Base-by-base conservation (phyloP, 805 yeast genomes). In the Cyberlindnera suaveolens region DNA sequence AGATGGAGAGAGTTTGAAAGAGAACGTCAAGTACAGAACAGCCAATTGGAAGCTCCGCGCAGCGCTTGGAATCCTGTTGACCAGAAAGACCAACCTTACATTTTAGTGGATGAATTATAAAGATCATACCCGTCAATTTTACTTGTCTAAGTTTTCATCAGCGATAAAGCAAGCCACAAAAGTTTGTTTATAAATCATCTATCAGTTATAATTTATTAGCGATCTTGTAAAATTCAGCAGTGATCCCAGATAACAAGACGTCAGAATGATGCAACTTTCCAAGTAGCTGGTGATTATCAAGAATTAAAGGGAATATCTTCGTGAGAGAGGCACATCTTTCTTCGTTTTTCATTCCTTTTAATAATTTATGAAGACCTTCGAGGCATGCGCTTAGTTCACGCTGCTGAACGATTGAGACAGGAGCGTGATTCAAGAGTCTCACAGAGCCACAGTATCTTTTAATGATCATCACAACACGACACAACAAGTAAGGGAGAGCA, bases 1-100 rank as follows among this genome's bases (percentile, higher is more conserved):
- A 74, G 91, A 46, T 93, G 99, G 99, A 78, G 87, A 60, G 98
- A 93, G 51, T 89, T 78, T 69, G 97, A 90, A 63, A 70, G 85
- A 51, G 88, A 84, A 34, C 60, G 62, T 27, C 58, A 49, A 36
- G 43, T 41, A 6, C 42, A 37, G 13, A 35, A 14, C 11, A 32
- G 41, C 3, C 31, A 35, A 10, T 32, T 57, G n/a, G 53, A 51
- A 39, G 52, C 43, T 6, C 62, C 62, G 31, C 47, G 50, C 23
- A 56, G 42, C 40, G 40, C 56, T 7, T 58, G 62, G 62, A 56
- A 58, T 40, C 62, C 62, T 15, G 44, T 56, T 6, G 47, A 44
- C 31, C 46, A 40, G 33, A 47, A 49, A 34, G 40, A 42, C 31
- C 40, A 42, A 7, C 43, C 48, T 7, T 46, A 48, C n/a, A 33